These are phyloP conservation scores for Colletotrichum camelliae DNA, from an alignment of 2,329 filamentous ascomycete genomes.

Conservation along the genomic window DNA sequence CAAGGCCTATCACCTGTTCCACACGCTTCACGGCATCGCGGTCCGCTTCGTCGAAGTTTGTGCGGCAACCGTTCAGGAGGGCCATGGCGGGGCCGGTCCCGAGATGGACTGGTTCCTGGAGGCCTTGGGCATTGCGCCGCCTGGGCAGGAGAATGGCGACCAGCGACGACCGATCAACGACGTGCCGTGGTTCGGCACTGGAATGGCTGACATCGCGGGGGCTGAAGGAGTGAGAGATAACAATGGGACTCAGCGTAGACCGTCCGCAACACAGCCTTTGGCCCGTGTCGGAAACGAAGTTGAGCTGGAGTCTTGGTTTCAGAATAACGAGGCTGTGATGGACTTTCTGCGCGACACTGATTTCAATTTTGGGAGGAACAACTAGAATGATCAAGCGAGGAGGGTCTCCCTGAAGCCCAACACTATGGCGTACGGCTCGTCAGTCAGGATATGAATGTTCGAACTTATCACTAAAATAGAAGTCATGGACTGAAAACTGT, in stretches of 20 bases:
- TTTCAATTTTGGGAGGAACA: neutral
- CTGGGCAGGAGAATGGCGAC: neutral
- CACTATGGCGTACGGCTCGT: too few species aligned
- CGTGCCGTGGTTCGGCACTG: neutral
- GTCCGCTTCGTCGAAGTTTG: conserved; percentile 35
- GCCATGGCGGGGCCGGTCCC: conserved; percentile 35
- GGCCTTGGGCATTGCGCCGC: conserved; percentile 49
- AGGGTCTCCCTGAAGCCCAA: too few species aligned
- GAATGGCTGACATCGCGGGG: accelerated
- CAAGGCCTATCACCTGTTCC: conserved; percentile 62
- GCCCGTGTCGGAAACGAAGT: conserved; percentile 41
- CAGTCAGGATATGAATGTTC: too few species aligned
- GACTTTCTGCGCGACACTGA: conserved; percentile 33
- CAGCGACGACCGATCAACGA: neutral
- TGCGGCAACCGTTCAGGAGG: too few species aligned
- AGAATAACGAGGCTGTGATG: conserved; percentile 43
- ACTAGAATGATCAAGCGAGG: neutral
- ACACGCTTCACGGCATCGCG: conserved; percentile 63
- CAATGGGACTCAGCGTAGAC: neutral
- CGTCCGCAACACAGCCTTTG: conserved; percentile 21
- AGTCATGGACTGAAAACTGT: too few species aligned
- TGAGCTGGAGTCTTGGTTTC: conserved; percentile 43
- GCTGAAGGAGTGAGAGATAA: neutral
- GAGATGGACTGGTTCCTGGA: conserved; percentile 58
- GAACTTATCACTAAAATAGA: too few species aligned